A percentile compares a stretch with the other conserved stretches of the same genome.
These are phyloP conservation scores for Zalerion maritima DNA, from an alignment of 495 filamentous ascomycete species.

Conservation along the genomic window DNA sequence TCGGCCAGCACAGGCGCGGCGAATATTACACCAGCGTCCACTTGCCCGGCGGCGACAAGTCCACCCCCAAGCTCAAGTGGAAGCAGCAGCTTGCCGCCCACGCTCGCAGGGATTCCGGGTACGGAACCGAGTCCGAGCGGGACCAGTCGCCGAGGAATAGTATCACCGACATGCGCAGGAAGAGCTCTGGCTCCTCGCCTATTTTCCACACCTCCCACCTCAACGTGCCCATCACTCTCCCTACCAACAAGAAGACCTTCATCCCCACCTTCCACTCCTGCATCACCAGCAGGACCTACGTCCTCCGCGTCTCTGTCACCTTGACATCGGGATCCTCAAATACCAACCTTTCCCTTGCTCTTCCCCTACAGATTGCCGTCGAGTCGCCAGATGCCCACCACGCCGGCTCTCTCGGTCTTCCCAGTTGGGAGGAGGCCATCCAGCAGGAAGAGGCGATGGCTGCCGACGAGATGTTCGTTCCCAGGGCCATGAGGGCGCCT, in stretches of 20 bases:
- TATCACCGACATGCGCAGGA: conserved; percentile 1
- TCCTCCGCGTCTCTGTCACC: conserved; percentile 51
- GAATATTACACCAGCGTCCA: conserved; percentile 47
- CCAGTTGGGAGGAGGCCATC: conserved; percentile 22
- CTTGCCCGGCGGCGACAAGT: too few relatives aligned
- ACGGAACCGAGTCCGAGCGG: conserved; percentile 20
- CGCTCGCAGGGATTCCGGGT: conserved; percentile 46
- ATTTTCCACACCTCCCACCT: conserved; percentile 50
- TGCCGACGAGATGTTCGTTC: conserved; percentile 33
- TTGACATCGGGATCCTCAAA: conserved; percentile 41
- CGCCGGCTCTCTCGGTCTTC: conserved; percentile 11
- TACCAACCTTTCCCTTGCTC: conserved; percentile 43
- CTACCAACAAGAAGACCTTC: conserved; percentile 49
- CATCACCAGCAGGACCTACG: conserved; percentile 65
- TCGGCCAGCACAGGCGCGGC: conserved; percentile 38
- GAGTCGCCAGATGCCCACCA: conserved; percentile 14
- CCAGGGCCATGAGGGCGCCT: conserved; percentile 26
- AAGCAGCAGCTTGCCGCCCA: conserved; percentile 27
- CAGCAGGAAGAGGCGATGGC: conserved; percentile 16
- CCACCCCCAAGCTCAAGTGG: conserved; percentile 55
- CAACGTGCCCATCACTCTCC: conserved; percentile 60
- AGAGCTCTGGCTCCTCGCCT: conserved; percentile 9
- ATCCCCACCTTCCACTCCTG: conserved; percentile 85
- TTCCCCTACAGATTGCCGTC: conserved; percentile 65
- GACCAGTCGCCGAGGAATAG: conserved; percentile 3